phyloP scores from a whole-genome alignment of 176 grass and related monocot genomes.

The Leersia perrieri region DNA sequence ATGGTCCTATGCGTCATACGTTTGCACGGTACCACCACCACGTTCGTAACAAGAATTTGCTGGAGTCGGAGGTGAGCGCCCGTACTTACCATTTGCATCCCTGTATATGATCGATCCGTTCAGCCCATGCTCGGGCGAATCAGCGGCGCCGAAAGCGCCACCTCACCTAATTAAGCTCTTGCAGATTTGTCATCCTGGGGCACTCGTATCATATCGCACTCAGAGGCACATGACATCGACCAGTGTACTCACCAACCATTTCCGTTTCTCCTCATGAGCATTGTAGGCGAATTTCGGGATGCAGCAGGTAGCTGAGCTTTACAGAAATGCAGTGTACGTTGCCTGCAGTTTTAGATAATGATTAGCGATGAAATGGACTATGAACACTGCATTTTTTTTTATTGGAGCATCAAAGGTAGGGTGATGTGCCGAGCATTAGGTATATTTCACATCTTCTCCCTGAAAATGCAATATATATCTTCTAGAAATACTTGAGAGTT shows the following conservation, averaged over 20 bases:
- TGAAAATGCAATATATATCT: not conserved
- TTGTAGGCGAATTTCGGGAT: not conserved
- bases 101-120: not conserved
- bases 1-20: conserved; percentile 12
- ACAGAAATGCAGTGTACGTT: not conserved
- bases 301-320: not conserved
- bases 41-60: conserved; percentile 14
- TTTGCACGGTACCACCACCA: conserved; percentile 14
- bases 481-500: not conserved
- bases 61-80: not conserved
- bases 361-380: not conserved
- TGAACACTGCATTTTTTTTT: not conserved
- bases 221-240: conserved; percentile 32
- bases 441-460: not conserved
- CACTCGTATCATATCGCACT: not conserved
- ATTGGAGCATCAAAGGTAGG: not conserved
- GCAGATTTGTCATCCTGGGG: not conserved
- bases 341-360: not conserved
- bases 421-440: not conserved
- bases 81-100: not conserved
- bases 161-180: conserved; percentile 20
- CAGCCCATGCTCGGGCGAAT: not conserved
- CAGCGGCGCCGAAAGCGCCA: conserved; percentile 15
- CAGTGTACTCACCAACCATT: not conserved
- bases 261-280: not conserved